Base-by-base conservation (phyloP, 192 early-diverging fungal species). In the Gonapodya prolifera region DNA sequence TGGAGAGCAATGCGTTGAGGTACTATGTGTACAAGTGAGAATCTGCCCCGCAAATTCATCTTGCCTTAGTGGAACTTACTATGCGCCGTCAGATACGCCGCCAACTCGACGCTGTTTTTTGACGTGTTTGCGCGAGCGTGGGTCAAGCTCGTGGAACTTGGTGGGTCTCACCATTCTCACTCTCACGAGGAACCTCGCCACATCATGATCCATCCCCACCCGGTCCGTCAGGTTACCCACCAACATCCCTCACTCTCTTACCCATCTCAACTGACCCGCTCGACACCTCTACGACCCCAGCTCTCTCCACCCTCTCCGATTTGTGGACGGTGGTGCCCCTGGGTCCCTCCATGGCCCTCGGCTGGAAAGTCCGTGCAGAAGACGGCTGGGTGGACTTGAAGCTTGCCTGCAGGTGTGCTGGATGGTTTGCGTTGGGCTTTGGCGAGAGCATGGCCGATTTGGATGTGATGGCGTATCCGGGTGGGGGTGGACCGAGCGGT, bases 101-200 rank as follows among this genome's bases (percentile, higher is more conserved):
- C 84, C 77, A 86, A 91, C 78, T 84, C 91, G 81, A 84, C 88
- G 34, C 36, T 74, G 8, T 91, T 91, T 80, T 91, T 89, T 82
- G 81, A 87, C 69, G 84, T 83, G 70, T 87, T 87, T 78, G 73
- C 84, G 18, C 34, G 76, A 34, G 84, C 86, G 35, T 87, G 84
- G 70, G 76, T 79, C 34, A 87, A 85, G 76, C 79, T 87, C 34
- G 75, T 87, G 32, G 86, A 87, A 75, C 82, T 87, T 34, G 86
- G 86, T 75, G 80, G 23, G 45, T 61, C 45, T 16, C 45, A 8
- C 23, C 45, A 61, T 23, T 61, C 23, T 61, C 8, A 16, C 45
- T 61, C 8, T 61, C 45, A 61, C 23, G 8, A 23, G 45, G 23
- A 8, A 23, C 45, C 8, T 61, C 23, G 45, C 45, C 45, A 23